Percentiles rank a stretch among this genome's conserved stretches.
Conservation (phyloP, 768 basidiomycete genomes). For the Cubamyces sp. region DNA sequence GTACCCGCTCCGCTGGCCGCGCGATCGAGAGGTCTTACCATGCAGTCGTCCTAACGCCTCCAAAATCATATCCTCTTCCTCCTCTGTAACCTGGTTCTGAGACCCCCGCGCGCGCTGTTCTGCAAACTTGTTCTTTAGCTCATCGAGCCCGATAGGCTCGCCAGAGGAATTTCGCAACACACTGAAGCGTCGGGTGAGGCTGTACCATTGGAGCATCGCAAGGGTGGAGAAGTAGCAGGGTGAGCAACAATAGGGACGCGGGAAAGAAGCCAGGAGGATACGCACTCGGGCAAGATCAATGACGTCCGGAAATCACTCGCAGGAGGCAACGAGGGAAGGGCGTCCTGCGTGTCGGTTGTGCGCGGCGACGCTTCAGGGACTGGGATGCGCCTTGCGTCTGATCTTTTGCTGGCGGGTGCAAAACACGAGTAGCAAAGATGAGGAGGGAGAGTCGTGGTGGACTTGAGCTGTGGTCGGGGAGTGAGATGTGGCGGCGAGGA, state of each 20-base stretch:
- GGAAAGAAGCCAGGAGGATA: constrained; percentile 29
- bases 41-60: constrained; percentile 67
- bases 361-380: constrained; percentile 38
- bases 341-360: constrained; percentile 36
- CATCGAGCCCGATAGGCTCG: constrained; percentile 65
- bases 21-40: constrained; percentile 36
- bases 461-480: constrained; percentile 32
- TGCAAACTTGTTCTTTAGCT: constrained; percentile 68
- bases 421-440: constrained; percentile 17
- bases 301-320: constrained; percentile 84
- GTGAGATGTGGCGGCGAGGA: constrained; percentile 31
- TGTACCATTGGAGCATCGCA: constrained; percentile 40
- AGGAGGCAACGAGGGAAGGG: constrained; percentile 63
- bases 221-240: constrained; percentile 23
- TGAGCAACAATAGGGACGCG: constrained; percentile 19
- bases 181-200: constrained; percentile 82
- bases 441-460: constrained; percentile 6
- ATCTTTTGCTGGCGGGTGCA: constrained; percentile 64
- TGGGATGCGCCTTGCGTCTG: constrained; percentile 63
- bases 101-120: constrained; percentile 75
- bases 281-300: constrained; percentile 84
- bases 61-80: constrained; percentile 84
- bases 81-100: constrained; percentile 71
- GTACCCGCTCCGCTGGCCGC: constrained; percentile 14
- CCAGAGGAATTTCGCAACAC: constrained; percentile 72